Evolutionary conservation across 2,329 filamentous ascomycete species (phyloP).

Genomic region (Cladophialophora exuberans): DNA sequence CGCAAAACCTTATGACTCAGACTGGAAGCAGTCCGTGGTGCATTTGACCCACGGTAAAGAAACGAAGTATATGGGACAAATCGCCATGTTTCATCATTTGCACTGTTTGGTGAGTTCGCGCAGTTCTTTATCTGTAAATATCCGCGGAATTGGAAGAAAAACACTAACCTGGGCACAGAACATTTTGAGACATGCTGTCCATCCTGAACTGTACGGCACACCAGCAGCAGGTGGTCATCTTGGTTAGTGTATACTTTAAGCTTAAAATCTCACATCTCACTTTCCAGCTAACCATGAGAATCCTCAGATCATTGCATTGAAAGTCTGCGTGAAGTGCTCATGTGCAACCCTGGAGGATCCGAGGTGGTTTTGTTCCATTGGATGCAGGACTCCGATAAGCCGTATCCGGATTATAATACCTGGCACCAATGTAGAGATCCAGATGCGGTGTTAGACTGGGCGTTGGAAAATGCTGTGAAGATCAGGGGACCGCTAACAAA

Average conservation of each 20-base stretch:
- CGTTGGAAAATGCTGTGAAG: background rate
- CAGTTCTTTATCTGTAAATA: too few species aligned
- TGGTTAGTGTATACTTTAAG: background rate
- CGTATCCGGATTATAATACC: slow-evolving; percentile 7
- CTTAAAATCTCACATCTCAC: background rate
- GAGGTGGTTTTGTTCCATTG: slow-evolving; percentile 6
- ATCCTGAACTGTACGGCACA: slow-evolving; percentile 1
- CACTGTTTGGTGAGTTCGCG: background rate
- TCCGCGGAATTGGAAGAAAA: too few species aligned
- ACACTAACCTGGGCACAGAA: too few species aligned
- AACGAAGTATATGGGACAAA: background rate
- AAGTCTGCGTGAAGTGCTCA: slow-evolving; percentile 4
- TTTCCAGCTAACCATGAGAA: background rate
- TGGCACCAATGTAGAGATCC: slow-evolving; percentile 2
- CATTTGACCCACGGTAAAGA: background rate
- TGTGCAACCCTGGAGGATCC: background rate
- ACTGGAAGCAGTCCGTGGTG: background rate
- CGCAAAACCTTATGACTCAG: background rate
- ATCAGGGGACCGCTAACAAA: background rate
- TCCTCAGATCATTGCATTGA: background rate
- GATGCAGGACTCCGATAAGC: slow-evolving; percentile 1
- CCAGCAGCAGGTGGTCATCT: background rate
- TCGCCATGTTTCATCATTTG: slow-evolving; percentile 7
- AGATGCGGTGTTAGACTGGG: background rate
- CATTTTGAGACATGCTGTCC: background rate